These are phyloP conservation scores for Apiotrichum gracile DNA, from an alignment of 1,284 basidiomycete species.

Conservation along the genomic window DNA sequence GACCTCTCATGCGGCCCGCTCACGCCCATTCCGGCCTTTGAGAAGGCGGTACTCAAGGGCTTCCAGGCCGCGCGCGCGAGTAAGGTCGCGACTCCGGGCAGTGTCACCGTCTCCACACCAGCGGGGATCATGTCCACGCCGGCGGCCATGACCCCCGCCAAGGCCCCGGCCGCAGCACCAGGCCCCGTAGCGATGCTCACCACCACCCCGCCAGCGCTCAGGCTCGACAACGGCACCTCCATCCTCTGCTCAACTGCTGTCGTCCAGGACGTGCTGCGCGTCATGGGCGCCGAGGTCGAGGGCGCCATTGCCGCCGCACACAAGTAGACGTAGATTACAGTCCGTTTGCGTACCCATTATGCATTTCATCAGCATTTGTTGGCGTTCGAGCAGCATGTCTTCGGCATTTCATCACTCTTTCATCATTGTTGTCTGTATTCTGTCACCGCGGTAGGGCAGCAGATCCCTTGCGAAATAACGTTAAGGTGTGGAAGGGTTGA, in stretches of 20 bases:
- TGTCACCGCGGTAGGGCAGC: too few relatives aligned
- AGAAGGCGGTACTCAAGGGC: conserved; percentile 12
- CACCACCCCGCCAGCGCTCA: conserved; percentile 6
- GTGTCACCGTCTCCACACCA: background rate
- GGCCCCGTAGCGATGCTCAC: background rate
- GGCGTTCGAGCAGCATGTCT: too few relatives aligned
- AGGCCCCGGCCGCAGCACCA: background rate
- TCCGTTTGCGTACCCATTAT: background rate
- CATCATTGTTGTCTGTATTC: too few relatives aligned
- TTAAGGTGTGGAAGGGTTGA: too few relatives aligned
- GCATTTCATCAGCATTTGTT: background rate
- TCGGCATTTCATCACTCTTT: too few relatives aligned
- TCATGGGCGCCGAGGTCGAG: conserved; percentile 15
- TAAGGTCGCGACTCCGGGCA: conserved; percentile 8
- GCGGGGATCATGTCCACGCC: background rate
- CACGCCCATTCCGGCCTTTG: conserved; percentile 19
- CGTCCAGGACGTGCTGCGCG: conserved; percentile 14
- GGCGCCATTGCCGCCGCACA: conserved; percentile 4
- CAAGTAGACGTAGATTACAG: conserved; percentile 2
- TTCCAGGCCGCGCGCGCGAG: conserved; percentile 16
- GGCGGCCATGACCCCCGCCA: conserved; percentile 1
- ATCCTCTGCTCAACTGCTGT: conserved; percentile 8
- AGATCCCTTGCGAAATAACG: too few relatives aligned
- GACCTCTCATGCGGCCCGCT: conserved; percentile 25
- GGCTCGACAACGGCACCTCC: conserved; percentile 9